Conservation (phyloP, 768 basidiomycete genomes). For the Tylopilus plumbeoviolaceoides region DNA sequence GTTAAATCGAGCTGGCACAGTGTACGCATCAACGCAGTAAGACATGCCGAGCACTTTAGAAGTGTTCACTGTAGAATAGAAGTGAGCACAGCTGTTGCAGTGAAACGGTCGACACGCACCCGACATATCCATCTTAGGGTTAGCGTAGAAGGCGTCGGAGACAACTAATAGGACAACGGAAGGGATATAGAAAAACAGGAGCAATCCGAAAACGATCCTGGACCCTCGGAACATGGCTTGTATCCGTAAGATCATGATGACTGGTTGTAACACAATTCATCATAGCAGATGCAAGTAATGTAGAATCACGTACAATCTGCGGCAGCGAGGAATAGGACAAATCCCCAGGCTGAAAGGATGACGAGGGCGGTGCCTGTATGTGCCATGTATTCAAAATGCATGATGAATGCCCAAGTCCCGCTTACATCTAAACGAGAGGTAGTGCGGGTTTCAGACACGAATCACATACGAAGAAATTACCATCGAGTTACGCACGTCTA, state of each 20-base stretch:
- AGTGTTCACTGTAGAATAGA: background rate
- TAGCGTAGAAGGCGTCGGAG: background rate
- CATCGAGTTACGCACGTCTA: background rate
- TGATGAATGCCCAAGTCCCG: too few relatives aligned
- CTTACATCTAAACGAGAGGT: background rate
- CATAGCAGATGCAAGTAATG: background rate
- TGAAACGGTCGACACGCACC: background rate
- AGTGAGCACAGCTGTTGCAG: background rate
- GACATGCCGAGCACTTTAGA: background rate
- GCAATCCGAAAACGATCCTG: background rate
- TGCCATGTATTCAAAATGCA: background rate
- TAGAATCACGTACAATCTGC: background rate
- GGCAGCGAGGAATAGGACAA: slow-evolving; percentile 1
- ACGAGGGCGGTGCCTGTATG: background rate
- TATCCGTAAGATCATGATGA: background rate
- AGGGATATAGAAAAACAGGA: background rate
- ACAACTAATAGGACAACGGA: background rate
- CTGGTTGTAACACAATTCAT: background rate
- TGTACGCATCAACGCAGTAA: background rate
- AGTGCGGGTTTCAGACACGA: background rate
- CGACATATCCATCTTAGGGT: background rate
- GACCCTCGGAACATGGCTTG: background rate
- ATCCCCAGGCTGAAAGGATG: background rate
- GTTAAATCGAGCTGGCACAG: background rate
- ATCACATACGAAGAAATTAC: background rate